A percentile compares a stretch with the other conserved stretches of the same genome.
These are phyloP conservation scores for Bocquillonia castaneifolia DNA, from an alignment of 441 rosid genomes.

Conservation along the genomic window DNA sequence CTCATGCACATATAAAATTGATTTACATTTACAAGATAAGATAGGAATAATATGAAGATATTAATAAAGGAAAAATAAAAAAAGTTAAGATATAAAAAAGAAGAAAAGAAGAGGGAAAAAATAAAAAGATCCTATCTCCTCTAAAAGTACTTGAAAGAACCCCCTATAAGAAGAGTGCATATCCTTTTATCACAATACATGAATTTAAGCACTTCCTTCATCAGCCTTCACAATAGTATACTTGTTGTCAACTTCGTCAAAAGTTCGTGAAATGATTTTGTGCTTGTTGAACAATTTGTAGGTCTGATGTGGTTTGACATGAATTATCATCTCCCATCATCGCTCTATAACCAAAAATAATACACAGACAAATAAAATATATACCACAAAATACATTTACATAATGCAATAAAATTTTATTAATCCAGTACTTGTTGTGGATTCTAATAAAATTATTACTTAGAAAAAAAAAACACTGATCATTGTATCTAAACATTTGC, in stretches of 20 bases:
- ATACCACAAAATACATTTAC: neutral
- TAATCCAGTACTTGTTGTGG: too few relatives aligned
- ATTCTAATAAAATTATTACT: too few relatives aligned
- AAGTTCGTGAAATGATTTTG: constrained; percentile 72
- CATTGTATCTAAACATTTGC: too few relatives aligned
- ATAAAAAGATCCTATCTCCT: constrained; percentile 28
- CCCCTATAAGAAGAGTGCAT: constrained; percentile 10
- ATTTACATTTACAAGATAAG: constrained; percentile 38
- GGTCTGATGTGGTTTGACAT: constrained; percentile 65
- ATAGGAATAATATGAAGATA: neutral
- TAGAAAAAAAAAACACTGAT: too few relatives aligned
- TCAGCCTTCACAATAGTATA: neutral
- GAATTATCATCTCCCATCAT: constrained; percentile 70
- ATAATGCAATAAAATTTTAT: too few relatives aligned
- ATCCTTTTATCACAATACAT: neutral
- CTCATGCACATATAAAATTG: constrained; percentile 27
- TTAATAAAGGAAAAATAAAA: constrained; percentile 1
- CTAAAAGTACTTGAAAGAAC: constrained; percentile 25
- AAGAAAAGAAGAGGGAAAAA: neutral
- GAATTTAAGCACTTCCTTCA: neutral
- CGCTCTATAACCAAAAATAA: constrained; percentile 26
- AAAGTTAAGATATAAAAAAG: neutral
- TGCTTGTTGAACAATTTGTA: constrained; percentile 70
- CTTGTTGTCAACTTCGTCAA: constrained; percentile 23
- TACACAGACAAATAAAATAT: neutral